Percentiles rank a stretch among this genome's conserved stretches.
Conservation (phyloP, 2,329 filamentous ascomycete species). For the Xylariales sp. region DNA sequence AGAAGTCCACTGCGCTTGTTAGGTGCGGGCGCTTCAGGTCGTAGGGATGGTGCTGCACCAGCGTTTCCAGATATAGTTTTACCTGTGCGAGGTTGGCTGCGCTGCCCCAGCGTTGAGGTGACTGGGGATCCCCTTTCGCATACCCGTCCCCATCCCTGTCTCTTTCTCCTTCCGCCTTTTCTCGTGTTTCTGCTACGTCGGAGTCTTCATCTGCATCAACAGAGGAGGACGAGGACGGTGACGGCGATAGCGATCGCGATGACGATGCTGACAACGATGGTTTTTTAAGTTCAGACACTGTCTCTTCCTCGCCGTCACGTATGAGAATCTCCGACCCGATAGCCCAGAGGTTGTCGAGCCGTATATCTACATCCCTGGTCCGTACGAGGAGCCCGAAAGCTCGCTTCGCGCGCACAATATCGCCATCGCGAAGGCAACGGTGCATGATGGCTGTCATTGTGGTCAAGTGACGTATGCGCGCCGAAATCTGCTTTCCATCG, state of each 20-base stretch:
- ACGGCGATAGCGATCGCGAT: neutral
- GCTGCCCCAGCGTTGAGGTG: constrained; percentile 55
- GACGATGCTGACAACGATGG: constrained; percentile 1
- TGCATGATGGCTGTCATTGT: constrained; percentile 78
- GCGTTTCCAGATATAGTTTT: constrained; percentile 76
- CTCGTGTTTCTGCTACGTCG: constrained; percentile 14
- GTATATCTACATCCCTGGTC: constrained; percentile 72
- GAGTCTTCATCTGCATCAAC: constrained; percentile 8
- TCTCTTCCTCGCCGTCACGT: constrained; percentile 61
- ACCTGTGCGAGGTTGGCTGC: constrained; percentile 60
- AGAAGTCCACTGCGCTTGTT: constrained; percentile 79
- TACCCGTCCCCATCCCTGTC: constrained; percentile 29
- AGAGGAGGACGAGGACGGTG: constrained; percentile 5
- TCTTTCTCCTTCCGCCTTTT: constrained; percentile 24
- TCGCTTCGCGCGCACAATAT: constrained; percentile 77
- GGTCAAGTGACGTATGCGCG: constrained; percentile 68
- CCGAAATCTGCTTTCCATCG: constrained; percentile 37
- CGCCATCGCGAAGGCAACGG: constrained; percentile 75
- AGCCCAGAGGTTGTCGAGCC: constrained; percentile 79
- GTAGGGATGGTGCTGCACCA: constrained; percentile 82
- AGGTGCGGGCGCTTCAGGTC: constrained; percentile 68
- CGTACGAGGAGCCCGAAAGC: constrained; percentile 80
- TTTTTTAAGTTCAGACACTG: neutral
- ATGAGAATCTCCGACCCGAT: constrained; percentile 87
- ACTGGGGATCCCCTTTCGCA: neutral